Evolutionary conservation across 139 green algal species (phyloP).

Genomic region (Chlamydomonas schloesseri): DNA sequence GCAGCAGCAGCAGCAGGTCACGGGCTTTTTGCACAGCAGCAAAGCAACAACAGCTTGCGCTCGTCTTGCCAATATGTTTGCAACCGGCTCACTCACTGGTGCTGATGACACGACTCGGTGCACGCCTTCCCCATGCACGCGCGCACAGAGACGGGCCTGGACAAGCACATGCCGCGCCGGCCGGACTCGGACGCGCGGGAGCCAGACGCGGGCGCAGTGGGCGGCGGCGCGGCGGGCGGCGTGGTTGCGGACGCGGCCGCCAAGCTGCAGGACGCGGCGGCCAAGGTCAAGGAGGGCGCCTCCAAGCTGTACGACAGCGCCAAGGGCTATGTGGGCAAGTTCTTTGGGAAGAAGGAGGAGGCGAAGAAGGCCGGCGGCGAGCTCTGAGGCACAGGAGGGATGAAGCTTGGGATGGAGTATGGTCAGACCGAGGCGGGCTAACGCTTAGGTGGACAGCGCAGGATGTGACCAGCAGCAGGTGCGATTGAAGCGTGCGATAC

Average conservation of each 20-base stretch:
- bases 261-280: background rate
- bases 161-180: background rate
- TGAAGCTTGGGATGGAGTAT: background rate
- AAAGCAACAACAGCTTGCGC: too few relatives aligned
- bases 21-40: too few relatives aligned
- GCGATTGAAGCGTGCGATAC: too few relatives aligned
- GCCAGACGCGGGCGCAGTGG: background rate
- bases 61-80: too few relatives aligned
- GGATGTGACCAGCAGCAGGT: too few relatives aligned
- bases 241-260: background rate
- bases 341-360: constrained; percentile 11
- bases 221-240: background rate
- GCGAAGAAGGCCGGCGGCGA: background rate
- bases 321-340: background rate
- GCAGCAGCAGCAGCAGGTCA: too few relatives aligned
- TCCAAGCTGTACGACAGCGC: background rate
- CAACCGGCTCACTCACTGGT: too few relatives aligned
- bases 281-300: constrained; percentile 8
- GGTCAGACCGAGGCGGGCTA: too few relatives aligned
- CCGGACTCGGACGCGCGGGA: background rate
- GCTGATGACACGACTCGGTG: too few relatives aligned
- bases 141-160: constrained; percentile 27
- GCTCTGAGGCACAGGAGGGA: background rate
- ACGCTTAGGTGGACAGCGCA: too few relatives aligned
- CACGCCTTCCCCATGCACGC: too few relatives aligned